Evolutionary conservation across 805 yeast species (phyloP).

Genomic region (Saccharomyces paradoxus): DNA sequence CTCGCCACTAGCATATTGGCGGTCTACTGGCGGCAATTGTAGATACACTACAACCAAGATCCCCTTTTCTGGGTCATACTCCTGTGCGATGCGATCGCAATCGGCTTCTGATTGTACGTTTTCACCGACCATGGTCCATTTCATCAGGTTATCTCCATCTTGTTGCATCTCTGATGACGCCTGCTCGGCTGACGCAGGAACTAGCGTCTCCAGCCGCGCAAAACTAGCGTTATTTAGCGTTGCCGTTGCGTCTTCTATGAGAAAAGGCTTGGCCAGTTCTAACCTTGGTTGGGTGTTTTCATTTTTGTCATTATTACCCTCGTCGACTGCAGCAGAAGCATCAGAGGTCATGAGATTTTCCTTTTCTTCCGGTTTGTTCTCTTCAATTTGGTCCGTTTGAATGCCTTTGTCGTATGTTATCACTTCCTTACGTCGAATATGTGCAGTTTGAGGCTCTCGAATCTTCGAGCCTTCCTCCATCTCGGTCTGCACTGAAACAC

Average conservation of each 20-base stretch:
- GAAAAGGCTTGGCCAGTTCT: background rate
- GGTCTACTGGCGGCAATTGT: background rate
- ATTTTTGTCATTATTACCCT: background rate
- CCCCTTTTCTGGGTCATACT: background rate
- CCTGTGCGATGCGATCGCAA: background rate
- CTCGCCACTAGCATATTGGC: background rate
- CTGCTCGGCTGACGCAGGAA: background rate
- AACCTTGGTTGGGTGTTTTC: background rate
- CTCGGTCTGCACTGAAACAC: slow-evolving; percentile 19
- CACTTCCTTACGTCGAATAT: background rate
- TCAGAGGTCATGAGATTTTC: background rate
- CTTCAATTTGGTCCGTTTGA: slow-evolving; percentile 14
- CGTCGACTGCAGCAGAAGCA: background rate
- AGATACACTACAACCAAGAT: background rate
- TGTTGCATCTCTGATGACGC: background rate
- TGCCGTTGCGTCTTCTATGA: background rate
- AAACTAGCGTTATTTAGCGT: background rate
- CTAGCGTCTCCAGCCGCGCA: background rate
- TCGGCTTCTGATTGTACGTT: background rate
- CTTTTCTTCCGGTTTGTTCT: background rate
- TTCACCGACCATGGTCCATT: background rate
- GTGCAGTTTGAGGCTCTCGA: background rate
- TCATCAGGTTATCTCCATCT: background rate
- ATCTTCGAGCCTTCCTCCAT: background rate
- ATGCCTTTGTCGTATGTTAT: slow-evolving; percentile 20